A percentile compares a stretch with the other conserved stretches of the same genome.
These are phyloP conservation scores for Xylariaceae sp. DNA, from an alignment of 2,329 filamentous ascomycete species.

Conservation along the genomic window DNA sequence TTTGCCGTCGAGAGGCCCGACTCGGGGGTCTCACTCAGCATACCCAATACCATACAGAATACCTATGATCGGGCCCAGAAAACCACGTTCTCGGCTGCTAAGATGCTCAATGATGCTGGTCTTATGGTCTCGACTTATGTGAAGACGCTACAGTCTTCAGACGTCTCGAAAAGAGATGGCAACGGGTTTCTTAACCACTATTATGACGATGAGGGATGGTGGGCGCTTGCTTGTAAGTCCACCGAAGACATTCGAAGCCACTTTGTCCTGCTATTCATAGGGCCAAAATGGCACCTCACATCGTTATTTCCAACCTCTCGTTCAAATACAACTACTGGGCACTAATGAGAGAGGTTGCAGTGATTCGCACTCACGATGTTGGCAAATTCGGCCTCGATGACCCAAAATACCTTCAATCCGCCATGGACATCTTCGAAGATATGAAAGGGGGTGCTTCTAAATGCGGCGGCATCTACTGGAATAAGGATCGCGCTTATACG, in stretches of 20 bases:
- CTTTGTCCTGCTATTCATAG: background rate
- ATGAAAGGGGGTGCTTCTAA: constrained; percentile 45
- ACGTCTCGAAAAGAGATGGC: constrained; percentile 33
- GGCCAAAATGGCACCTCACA: background rate
- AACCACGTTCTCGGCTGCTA: constrained; percentile 26
- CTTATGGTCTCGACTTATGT: constrained; percentile 29
- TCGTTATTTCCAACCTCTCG: background rate
- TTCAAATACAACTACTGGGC: background rate
- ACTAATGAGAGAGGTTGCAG: constrained; percentile 6
- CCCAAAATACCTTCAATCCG: constrained; percentile 44
- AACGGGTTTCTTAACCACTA: constrained; percentile 49
- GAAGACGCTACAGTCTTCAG: constrained; percentile 22
- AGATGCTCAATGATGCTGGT: constrained; percentile 21
- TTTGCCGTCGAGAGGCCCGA: constrained; percentile 15
- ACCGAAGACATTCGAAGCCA: background rate
- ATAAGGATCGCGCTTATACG: constrained; percentile 46
- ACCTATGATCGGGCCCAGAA: constrained; percentile 31
- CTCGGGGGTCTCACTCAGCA: constrained; percentile 18
- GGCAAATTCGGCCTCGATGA: constrained; percentile 35
- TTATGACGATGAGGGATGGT: constrained; percentile 61
- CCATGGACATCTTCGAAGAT: constrained; percentile 50
- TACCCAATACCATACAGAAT: constrained; percentile 31
- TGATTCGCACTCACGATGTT: constrained; percentile 51
- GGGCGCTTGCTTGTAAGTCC: constrained; percentile 44
- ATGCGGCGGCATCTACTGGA: constrained; percentile 55